Percentiles rank a stretch among this genome's conserved stretches.
Conservation (phyloP, 331 rosid species). For the Malus hybrid region DNA sequence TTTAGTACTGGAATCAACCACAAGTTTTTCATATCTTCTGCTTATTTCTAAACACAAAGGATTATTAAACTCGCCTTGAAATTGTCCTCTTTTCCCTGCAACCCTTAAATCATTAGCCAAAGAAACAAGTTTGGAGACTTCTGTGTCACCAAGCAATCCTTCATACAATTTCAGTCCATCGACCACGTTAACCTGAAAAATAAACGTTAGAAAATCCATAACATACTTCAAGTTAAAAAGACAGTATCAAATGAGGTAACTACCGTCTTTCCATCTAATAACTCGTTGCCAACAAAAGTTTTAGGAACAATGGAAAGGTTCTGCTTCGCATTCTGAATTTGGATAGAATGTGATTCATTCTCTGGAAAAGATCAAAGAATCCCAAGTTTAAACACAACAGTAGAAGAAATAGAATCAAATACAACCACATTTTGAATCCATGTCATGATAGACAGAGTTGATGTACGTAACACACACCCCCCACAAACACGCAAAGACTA, state of each 20-base stretch:
- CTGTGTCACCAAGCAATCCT: constrained; percentile 42
- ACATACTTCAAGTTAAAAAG: background rate
- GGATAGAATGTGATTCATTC: constrained; percentile 34
- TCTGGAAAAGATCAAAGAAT: constrained; percentile 36
- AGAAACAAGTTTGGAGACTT: constrained; percentile 56
- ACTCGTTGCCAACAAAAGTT: constrained; percentile 59
- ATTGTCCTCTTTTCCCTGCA: constrained; percentile 66
- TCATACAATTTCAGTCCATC: constrained; percentile 81
- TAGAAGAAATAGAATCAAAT: background rate
- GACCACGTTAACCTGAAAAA: constrained; percentile 58
- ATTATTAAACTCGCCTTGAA: constrained; percentile 49
- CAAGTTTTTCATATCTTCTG: background rate
- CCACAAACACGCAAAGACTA: background rate
- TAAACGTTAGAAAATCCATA: background rate
- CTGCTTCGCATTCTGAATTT: constrained; percentile 45
- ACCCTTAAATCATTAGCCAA: constrained; percentile 67
- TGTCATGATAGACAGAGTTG: background rate
- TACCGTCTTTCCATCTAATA: constrained; percentile 78
- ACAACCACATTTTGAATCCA: background rate
- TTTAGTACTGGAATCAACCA: background rate
- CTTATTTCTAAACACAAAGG: too few species aligned
- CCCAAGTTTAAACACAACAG: constrained; percentile 3
- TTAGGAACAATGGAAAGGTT: constrained; percentile 38
- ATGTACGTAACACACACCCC: background rate
- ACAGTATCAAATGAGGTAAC: constrained; percentile 19